Base-by-base conservation (phyloP, 2,329 filamentous ascomycete species). In the Paecilomyces niveus region DNA sequence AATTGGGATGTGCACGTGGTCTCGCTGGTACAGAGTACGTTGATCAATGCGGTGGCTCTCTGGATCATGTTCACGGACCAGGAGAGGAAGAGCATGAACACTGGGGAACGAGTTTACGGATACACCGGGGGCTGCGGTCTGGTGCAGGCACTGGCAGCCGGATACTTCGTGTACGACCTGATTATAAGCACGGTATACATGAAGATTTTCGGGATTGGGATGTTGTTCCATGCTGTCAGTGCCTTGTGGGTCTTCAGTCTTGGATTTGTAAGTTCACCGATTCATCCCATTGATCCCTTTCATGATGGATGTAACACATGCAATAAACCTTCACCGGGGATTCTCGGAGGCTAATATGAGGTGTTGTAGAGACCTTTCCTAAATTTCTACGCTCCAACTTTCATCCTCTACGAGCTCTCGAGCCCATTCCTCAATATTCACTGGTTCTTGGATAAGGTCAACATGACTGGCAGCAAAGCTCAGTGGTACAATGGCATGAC, bases 1-100 rank as follows among this genome's bases (percentile, higher is more conserved):
- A 87, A 86, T 73, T 88, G 85, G 85, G 82, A 88, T 71, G 83
- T 87, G 7, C 85, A 88, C 67, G 80, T 87, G 57, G 85, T 87
- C 50, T 84, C 82, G 0, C 76, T 88, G 50, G 74, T 85, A 35
- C 85, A 88, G 74, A 81, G 79, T 60, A 74, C 78, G 8, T 65
- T 86, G 18, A 82, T 88, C 66, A 83, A 81, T 67, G 69, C 67
- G 3, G 64, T 83, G 52, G 83, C 83, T 26, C 69, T 87, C 15
- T 87, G 80, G 77, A 80, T 85, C 49, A 84, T 86, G 68, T 76
- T 74, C 61, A 71, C 62, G 21, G 85, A 88, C 67, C 68, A 80
- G 51, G 83, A 86, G 71, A 75, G 85, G 55, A 74, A 70, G 63
- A 73, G 70, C 29, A 84, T 85, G 80, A 74, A 74, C 29, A 74